phyloP scores from a whole-genome alignment of 352 stramenopile genomes.

The Globisporangium carolinianum region DNA sequence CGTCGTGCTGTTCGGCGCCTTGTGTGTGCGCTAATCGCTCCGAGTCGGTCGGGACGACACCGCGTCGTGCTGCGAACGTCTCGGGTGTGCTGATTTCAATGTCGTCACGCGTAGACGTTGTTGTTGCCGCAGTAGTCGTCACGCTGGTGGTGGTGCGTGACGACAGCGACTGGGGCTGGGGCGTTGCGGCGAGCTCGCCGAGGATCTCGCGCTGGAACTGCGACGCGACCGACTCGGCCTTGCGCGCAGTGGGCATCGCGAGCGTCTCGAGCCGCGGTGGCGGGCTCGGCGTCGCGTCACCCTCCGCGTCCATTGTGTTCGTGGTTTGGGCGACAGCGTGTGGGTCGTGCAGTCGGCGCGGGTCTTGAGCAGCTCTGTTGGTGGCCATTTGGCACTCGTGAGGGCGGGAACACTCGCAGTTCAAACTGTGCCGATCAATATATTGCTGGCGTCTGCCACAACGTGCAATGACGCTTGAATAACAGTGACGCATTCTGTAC shows the following conservation, averaged over 20 bases:
- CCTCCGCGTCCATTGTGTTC: neutral
- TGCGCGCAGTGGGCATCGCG: slow-evolving; percentile 17
- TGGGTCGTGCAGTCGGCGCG: neutral
- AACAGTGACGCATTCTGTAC: no score
- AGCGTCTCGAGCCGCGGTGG: slow-evolving; percentile 9
- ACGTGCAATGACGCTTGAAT: no score
- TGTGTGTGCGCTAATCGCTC: slow-evolving; percentile 3
- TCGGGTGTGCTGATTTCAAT: slow-evolving; percentile 27
- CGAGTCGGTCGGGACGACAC: neutral
- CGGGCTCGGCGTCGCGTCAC: slow-evolving; percentile 3
- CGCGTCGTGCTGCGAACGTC: slow-evolving; percentile 12
- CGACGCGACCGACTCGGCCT: slow-evolving; percentile 41
- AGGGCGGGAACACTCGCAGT: no score
- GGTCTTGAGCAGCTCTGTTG: no score
- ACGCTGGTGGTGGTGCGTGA: neutral
- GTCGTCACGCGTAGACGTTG: slow-evolving; percentile 9
- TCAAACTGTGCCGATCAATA: no score
- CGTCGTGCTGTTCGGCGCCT: slow-evolving; percentile 2
- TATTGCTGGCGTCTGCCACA: no score
- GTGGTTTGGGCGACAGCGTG: neutral
- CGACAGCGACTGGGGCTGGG: neutral
- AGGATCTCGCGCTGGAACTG: slow-evolving; percentile 65
- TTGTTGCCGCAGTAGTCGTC: neutral
- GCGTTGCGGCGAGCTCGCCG: slow-evolving; percentile 11
- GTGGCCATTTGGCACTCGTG: no score